These are phyloP conservation scores for Daldinia bambusicola DNA, from an alignment of 495 filamentous ascomycete genomes.

Conservation along the genomic window DNA sequence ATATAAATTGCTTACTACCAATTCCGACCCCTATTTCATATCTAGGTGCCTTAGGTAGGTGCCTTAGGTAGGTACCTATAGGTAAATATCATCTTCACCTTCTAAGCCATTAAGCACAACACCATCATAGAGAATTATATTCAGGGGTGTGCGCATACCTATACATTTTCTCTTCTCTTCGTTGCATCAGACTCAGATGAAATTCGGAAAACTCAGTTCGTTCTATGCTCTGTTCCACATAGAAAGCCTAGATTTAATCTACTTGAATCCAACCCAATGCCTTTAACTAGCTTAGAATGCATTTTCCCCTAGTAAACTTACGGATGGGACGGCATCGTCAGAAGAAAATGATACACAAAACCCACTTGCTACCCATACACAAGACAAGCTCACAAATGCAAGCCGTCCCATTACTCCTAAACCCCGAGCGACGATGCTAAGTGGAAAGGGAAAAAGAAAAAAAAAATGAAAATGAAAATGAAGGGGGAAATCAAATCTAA, in stretches of 20 bases:
- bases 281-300: not conserved
- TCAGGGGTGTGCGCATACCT: not conserved
- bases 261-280: not conserved
- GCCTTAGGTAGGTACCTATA: too few relatives aligned
- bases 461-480: not conserved
- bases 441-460: not conserved
- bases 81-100: not conserved
- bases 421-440: constrained; percentile 3
- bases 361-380: constrained; percentile 5
- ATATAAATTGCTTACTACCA: constrained; percentile 4
- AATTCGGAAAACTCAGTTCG: not conserved
- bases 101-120: not conserved
- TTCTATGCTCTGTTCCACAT: not conserved
- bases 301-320: not conserved
- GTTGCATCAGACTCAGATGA: not conserved
- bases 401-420: constrained; percentile 10
- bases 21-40: not conserved
- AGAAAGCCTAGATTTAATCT: not conserved
- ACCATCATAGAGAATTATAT: not conserved
- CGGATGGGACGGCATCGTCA: constrained; percentile 1
- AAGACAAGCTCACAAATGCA: constrained; percentile 6
- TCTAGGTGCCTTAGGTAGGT: too few relatives aligned
- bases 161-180: not conserved
- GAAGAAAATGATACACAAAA: not conserved
- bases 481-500: constrained; percentile 9